phyloP scores from a whole-genome alignment of 352 stramenopile genomes.

The Globisporangium cederbergense region DNA sequence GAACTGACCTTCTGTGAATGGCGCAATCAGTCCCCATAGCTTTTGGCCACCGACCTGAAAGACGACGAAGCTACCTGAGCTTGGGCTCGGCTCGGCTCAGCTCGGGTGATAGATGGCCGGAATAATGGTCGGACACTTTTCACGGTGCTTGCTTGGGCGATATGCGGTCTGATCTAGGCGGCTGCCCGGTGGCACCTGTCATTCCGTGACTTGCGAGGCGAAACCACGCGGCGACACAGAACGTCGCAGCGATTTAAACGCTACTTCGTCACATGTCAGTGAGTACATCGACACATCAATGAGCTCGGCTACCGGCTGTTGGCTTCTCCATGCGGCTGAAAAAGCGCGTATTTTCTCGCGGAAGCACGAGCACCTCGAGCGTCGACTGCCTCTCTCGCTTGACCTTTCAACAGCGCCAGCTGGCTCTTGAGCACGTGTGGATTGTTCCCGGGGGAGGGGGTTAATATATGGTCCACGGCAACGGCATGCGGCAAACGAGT shows the following conservation, averaged over 20 bases:
- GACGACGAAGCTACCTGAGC: neutral
- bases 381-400: too few species aligned
- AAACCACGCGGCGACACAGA: neutral
- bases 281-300: too few species aligned
- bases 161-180: neutral
- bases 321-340: too few species aligned
- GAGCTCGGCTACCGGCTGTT: too few species aligned
- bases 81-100: neutral
- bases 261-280: neutral
- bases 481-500: too few species aligned
- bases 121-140: neutral
- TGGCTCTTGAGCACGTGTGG: too few species aligned
- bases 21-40: neutral
- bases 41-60: neutral
- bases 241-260: neutral
- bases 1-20: neutral
- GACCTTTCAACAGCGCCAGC: too few species aligned
- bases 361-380: too few species aligned
- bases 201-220: neutral
- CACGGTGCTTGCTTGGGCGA: neutral
- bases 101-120: neutral
- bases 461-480: too few species aligned
- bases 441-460: too few species aligned
- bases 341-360: too few species aligned
- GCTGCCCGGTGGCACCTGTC: neutral